Percentiles rank a stretch among this genome's conserved stretches.
Evolutionary conservation across 192 early-diverging fungal species (phyloP).

Genomic region (Gaertneriomyces sp.): DNA sequence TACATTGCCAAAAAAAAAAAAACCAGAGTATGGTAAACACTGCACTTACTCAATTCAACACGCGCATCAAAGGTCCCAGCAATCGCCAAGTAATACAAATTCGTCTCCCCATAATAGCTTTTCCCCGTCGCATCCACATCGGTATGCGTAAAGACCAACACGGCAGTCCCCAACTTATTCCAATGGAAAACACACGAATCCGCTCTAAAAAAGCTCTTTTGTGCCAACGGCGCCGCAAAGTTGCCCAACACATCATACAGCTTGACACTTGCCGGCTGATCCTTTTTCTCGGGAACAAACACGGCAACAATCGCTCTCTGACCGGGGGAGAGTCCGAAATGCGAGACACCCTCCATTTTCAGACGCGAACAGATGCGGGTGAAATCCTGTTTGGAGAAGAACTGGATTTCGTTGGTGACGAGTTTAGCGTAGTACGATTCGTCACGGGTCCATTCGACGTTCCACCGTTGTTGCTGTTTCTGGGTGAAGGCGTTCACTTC

Average conservation of each 20-base stretch:
- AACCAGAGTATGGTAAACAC: neutral
- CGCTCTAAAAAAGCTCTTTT: constrained; percentile 94
- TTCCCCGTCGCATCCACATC: constrained; percentile 94
- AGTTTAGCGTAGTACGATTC: constrained; percentile 84
- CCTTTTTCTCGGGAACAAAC: constrained; percentile 79
- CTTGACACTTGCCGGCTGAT: constrained; percentile 76
- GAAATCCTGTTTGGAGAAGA: constrained; percentile 69
- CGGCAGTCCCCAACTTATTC: constrained; percentile 75
- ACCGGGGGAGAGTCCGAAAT: constrained; percentile 88
- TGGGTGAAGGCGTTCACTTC: constrained; percentile 71
- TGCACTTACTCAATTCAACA: constrained; percentile 58
- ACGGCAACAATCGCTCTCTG: constrained; percentile 76
- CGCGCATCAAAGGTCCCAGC: constrained; percentile 90
- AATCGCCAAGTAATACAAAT: constrained; percentile 84
- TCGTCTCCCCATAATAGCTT: constrained; percentile 97
- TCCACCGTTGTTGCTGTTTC: constrained; percentile 74
- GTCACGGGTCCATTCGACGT: constrained; percentile 91
- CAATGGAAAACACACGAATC: constrained; percentile 91
- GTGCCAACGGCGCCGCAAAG: constrained; percentile 66
- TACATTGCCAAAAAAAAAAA: neutral
- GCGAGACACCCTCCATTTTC: constrained; percentile 75
- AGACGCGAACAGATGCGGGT: constrained; percentile 49
- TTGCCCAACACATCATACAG: constrained; percentile 75
- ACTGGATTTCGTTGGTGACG: constrained; percentile 83
- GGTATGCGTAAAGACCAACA: constrained; percentile 89